phyloP scores from a whole-genome alignment of 345 rosid genomes.

The Mercurialis annua region DNA sequence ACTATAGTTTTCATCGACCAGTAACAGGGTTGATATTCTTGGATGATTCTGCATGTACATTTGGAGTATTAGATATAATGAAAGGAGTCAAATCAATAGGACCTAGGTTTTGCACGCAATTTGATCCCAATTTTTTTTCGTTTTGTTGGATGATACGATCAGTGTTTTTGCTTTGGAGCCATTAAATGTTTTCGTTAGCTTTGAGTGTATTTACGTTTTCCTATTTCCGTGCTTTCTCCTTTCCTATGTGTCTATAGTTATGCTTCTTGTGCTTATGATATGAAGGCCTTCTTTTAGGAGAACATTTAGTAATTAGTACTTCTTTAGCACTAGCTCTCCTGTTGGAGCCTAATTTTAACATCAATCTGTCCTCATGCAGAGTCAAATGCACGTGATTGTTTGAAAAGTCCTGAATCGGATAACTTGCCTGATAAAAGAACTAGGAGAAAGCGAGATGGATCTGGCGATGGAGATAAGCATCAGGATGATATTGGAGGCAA shows the following conservation, averaged over 20 bases:
- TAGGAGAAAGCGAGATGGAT: constrained; percentile 63
- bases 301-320: background rate
- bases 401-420: constrained; percentile 52
- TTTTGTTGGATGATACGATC: background rate
- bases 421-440: constrained; percentile 51
- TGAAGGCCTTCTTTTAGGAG: background rate
- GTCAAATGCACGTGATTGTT: constrained; percentile 38
- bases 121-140: background rate
- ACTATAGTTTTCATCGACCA: background rate
- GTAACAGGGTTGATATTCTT: background rate
- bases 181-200: background rate
- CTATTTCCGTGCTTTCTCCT: background rate
- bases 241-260: background rate
- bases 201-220: background rate
- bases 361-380: constrained; percentile 44
- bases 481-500: constrained; percentile 56
- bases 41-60: background rate
- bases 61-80: background rate
- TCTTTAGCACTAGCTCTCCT: background rate
- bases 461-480: constrained; percentile 54
- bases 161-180: background rate
- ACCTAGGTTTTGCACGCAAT: background rate
- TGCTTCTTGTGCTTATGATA: background rate
- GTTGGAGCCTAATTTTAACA: constrained; percentile 9
- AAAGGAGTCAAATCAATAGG: background rate